These are phyloP conservation scores for Quercus suber DNA, from an alignment of 306 rosid genomes.

Conservation along the genomic window DNA sequence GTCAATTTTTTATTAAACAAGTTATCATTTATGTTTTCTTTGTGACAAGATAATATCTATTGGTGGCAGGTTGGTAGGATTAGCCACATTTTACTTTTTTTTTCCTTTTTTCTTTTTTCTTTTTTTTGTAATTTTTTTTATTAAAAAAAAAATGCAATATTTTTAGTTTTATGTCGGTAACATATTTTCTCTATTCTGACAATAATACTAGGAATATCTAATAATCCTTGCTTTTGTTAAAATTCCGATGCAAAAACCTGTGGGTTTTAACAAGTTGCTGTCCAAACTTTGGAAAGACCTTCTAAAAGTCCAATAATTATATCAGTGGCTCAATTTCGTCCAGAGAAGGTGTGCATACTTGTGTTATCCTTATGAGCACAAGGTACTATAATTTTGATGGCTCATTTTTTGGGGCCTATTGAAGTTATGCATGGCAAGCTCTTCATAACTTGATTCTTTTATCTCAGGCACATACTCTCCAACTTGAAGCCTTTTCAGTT, in stretches of 20 bases:
- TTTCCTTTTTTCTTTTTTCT: too few relatives aligned
- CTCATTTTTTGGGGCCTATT: slow-evolving; percentile 36
- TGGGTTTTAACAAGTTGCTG: slow-evolving; percentile 27
- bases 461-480: slow-evolving; percentile 82
- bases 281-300: slow-evolving; percentile 65
- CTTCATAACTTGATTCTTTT: slow-evolving; percentile 25
- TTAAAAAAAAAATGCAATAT: neutral
- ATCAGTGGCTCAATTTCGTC: slow-evolving; percentile 97
- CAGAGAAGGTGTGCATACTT: slow-evolving; percentile 86
- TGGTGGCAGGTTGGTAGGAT: neutral
- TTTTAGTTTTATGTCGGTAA: neutral
- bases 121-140: too few relatives aligned
- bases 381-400: slow-evolving; percentile 40
- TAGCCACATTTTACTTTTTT: neutral
- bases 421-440: slow-evolving; percentile 15
- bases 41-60: neutral
- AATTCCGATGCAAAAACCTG: slow-evolving; percentile 12
- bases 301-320: slow-evolving; percentile 48
- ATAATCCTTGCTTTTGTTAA: neutral
- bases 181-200: neutral
- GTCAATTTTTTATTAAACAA: neutral
- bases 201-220: neutral
- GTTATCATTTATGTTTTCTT: neutral
- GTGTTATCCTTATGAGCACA: slow-evolving; percentile 43
- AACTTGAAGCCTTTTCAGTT: slow-evolving; percentile 87